Conservation (phyloP, 177 flowering plant species). For the Vitis hybrid region DNA sequence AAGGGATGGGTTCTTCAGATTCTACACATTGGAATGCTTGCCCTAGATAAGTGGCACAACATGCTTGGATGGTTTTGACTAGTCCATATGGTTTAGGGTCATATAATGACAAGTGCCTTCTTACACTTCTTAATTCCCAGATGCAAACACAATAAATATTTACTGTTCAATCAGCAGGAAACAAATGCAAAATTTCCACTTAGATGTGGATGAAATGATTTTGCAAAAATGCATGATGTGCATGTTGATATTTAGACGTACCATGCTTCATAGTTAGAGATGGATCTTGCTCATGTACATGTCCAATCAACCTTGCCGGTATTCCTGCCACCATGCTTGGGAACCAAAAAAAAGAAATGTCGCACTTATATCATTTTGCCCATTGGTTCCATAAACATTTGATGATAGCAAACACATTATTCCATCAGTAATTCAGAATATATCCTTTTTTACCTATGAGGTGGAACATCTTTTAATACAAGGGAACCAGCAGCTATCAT, state of each 20-base stretch:
- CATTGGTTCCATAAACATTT: not conserved
- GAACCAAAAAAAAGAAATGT: slow-evolving; percentile 14
- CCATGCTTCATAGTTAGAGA: slow-evolving; percentile 92
- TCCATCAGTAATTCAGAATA: slow-evolving; percentile 7
- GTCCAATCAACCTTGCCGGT: slow-evolving; percentile 80
- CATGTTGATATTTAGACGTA: slow-evolving; percentile 22
- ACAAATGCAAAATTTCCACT: too few species aligned
- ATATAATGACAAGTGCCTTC: not conserved
- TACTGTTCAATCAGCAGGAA: not conserved
- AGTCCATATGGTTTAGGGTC: not conserved
- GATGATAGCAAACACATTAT: not conserved
- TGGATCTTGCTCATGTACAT: slow-evolving; percentile 63
- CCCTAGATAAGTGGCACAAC: not conserved
- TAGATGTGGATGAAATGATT: not conserved
- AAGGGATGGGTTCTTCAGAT: not conserved
- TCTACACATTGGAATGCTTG: not conserved
- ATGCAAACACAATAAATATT: not conserved
- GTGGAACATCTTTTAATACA: slow-evolving; percentile 69
- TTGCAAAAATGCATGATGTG: not conserved
- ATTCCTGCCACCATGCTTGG: slow-evolving; percentile 79
- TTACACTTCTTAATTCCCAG: not conserved
- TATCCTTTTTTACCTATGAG: slow-evolving; percentile 52
- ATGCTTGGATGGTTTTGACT: not conserved
- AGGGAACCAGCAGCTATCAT: slow-evolving; percentile 91
- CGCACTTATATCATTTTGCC: not conserved